Evolutionary conservation across 2,329 filamentous ascomycete genomes (phyloP).

Genomic region (Neonectria faginata): DNA sequence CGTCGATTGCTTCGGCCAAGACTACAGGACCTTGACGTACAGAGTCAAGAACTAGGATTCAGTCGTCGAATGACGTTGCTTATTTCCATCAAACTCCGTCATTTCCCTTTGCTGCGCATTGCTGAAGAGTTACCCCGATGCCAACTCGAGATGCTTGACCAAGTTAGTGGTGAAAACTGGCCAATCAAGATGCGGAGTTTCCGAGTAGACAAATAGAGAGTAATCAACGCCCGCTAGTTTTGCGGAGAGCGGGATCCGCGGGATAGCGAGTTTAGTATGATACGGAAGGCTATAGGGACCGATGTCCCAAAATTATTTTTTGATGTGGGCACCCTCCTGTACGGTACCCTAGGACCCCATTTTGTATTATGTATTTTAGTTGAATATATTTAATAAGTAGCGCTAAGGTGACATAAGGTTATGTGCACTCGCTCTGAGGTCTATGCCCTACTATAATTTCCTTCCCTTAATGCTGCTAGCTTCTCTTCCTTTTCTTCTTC

Average conservation of each 20-base stretch:
- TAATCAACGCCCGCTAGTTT: not conserved
- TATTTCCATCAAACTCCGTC: not conserved
- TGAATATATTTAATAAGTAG: too few species aligned
- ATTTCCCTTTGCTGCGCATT: not conserved
- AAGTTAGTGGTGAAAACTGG: not conserved
- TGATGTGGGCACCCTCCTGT: too few species aligned
- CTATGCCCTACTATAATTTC: too few species aligned
- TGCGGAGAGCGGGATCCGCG: not conserved
- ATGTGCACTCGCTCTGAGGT: too few species aligned
- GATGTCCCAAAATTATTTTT: too few species aligned
- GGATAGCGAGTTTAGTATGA: not conserved
- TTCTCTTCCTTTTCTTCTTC: too few species aligned
- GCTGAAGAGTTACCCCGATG: not conserved
- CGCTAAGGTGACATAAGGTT: too few species aligned
- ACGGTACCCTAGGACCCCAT: too few species aligned
- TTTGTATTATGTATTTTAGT: too few species aligned
- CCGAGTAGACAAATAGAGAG: conserved; percentile 37
- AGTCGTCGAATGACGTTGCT: not conserved
- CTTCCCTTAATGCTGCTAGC: too few species aligned
- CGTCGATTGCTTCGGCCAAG: not conserved
- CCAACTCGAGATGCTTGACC: not conserved
- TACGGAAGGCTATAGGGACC: too few species aligned
- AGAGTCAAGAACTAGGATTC: not conserved
- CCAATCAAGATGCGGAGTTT: conserved; percentile 38
- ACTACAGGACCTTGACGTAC: not conserved